Conservation (phyloP, 257 asterid genomes). For the Solanum megistacrolobum region DNA sequence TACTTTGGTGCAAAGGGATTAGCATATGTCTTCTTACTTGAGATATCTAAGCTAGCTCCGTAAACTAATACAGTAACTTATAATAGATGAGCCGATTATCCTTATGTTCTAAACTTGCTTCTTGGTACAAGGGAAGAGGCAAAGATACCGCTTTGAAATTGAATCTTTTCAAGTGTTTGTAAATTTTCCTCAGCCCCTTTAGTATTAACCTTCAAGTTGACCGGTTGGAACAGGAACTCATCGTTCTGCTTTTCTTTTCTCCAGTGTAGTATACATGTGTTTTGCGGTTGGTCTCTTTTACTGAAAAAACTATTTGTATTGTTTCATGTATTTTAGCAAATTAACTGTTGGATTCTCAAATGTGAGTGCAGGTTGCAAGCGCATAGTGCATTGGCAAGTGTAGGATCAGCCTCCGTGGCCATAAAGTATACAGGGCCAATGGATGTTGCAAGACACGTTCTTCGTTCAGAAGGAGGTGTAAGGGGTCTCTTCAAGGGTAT, state of each 20-base stretch:
- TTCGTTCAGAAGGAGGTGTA: constrained; percentile 50
- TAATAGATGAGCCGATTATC: too few relatives aligned
- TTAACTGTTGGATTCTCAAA: neutral
- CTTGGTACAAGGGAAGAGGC: too few relatives aligned
- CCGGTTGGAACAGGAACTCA: neutral
- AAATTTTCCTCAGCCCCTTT: too few relatives aligned
- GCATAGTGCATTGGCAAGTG: constrained; percentile 47
- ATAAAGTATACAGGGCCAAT: constrained; percentile 64
- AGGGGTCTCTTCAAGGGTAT: constrained; percentile 74
- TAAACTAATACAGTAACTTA: too few relatives aligned
- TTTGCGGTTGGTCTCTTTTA: neutral
- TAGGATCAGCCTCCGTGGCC: constrained; percentile 27
- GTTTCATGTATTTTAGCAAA: neutral
- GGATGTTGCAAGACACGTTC: constrained; percentile 74
- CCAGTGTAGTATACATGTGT: neutral
- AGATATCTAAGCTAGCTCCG: too few relatives aligned
- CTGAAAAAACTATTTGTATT: neutral
- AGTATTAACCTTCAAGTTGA: too few relatives aligned
- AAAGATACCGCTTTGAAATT: too few relatives aligned
- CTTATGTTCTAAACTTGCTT: too few relatives aligned
- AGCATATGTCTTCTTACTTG: too few relatives aligned
- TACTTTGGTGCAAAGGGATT: too few relatives aligned
- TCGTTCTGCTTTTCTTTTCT: neutral
- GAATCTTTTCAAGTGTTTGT: too few relatives aligned
- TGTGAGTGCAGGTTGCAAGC: constrained; percentile 60